phyloP scores from a whole-genome alignment of 768 basidiomycete species.

The Suillus spraguei region DNA sequence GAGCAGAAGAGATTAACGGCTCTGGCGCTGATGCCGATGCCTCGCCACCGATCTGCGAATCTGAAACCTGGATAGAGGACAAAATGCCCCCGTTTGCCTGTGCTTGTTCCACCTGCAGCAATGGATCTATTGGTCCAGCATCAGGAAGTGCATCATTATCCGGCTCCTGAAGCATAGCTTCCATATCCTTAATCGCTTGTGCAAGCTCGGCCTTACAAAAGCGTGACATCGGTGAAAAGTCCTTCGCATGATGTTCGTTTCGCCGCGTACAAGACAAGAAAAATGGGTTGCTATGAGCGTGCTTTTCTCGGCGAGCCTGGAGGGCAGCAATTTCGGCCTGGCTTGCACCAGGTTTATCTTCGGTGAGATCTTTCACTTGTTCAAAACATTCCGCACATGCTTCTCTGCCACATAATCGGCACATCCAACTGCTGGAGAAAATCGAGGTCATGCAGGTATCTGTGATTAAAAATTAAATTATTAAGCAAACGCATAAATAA shows the following conservation, averaged over 20 bases:
- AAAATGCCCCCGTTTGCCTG: slow-evolving; percentile 4
- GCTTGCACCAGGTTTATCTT: slow-evolving; percentile 49
- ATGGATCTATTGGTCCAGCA: slow-evolving; percentile 32
- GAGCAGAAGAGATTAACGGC: not conserved
- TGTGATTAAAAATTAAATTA: slow-evolving; percentile 32
- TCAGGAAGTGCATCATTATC: slow-evolving; percentile 29
- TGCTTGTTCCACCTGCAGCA: slow-evolving; percentile 23
- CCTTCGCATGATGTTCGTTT: slow-evolving; percentile 64
- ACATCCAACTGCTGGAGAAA: slow-evolving; percentile 90
- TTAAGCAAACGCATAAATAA: slow-evolving; percentile 12
- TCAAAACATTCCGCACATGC: slow-evolving; percentile 84
- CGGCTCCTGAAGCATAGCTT: slow-evolving; percentile 44
- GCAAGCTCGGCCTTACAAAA: slow-evolving; percentile 68
- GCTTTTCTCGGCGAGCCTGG: slow-evolving; percentile 57
- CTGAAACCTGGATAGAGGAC: not conserved
- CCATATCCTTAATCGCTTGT: slow-evolving; percentile 71
- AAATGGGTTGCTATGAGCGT: slow-evolving; percentile 68
- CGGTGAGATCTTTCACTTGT: slow-evolving; percentile 66
- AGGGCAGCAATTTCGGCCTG: slow-evolving; percentile 51
- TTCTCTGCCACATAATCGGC: slow-evolving; percentile 87
- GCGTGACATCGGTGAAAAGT: slow-evolving; percentile 82
- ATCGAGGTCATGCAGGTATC: slow-evolving; percentile 95
- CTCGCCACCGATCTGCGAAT: not conserved
- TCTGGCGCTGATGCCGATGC: not conserved
- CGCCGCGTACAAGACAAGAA: slow-evolving; percentile 73